Base-by-base conservation (phyloP, 1,284 basidiomycete genomes). In the Austroboletus niveus region DNA sequence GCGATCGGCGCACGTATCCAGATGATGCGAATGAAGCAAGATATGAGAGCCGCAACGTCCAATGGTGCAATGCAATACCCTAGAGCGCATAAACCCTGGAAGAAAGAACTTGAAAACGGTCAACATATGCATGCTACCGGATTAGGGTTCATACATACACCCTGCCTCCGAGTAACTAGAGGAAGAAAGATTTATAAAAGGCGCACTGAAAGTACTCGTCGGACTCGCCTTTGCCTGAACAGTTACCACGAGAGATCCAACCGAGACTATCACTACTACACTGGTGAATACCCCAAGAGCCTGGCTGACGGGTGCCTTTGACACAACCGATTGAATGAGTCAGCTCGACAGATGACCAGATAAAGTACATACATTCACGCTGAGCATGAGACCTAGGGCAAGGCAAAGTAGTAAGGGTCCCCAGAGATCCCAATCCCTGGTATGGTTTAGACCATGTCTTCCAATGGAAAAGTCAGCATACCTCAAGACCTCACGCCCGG, bases 361-460 rank as follows among this genome's bases (percentile, higher is more conserved):
- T 31, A 24, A 45, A 35, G 29, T 2, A 72, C 84, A 57, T 62
- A 94, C 94, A 68, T 94, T 93, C 42, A 95, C 73, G 57, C 91
- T 95, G 15, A 97, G 80, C 73, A 96, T 85, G 47, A 94, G 89
- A 40, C 89, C 92, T 12, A 97, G 77, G 20, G 83, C 73, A 52
- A 97, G 77, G 64, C 91, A 95, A 48, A 97, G 80, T 36, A 96
- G 79, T 8, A 97, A 77, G 10, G 94, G 94, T 2, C 94, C 94
- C 94, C 94, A 98, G 35, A 98, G 77, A 70, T 98, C 94, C 94
- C 94, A 98, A 64, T 97, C 94, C 57, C 92, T 92, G 60, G 49
- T 48, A 53, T 35, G 45, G 27, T 31, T 59, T 27, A 57, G 54
- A 54, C 22, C 47, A 24, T 30, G 38, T 56, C 43, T 43, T 15